These are phyloP conservation scores for Cucumis hystrix DNA, from an alignment of 306 rosid genomes.

Conservation along the genomic window DNA sequence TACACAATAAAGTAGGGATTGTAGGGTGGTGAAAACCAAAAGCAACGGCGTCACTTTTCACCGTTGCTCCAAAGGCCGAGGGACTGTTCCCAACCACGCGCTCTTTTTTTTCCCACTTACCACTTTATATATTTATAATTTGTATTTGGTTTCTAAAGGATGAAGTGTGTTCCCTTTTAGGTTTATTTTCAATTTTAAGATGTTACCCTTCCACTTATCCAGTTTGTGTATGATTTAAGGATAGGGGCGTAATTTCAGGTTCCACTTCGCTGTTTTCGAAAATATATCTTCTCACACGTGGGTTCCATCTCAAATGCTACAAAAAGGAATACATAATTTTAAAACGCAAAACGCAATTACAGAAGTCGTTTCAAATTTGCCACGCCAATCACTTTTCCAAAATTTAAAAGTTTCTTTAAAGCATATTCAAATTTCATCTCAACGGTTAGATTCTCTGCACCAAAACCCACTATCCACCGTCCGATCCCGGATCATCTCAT, in stretches of 20 bases:
- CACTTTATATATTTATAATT: neutral
- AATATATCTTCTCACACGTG: neutral
- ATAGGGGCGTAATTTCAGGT: neutral
- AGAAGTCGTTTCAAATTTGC: neutral
- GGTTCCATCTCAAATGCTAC: neutral
- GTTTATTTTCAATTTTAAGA: too few relatives aligned
- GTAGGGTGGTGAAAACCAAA: too few relatives aligned
- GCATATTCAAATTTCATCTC: conserved; percentile 9
- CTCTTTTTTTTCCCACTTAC: neutral
- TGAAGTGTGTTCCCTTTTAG: too few relatives aligned
- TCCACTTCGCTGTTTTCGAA: neutral
- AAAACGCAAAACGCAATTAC: neutral
- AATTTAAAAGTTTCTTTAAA: neutral
- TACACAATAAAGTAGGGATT: too few relatives aligned
- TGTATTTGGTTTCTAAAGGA: too few relatives aligned
- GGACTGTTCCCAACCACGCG: neutral
- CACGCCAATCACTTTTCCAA: neutral
- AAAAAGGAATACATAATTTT: too few relatives aligned
- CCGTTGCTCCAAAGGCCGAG: neutral
- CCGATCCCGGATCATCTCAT: neutral
- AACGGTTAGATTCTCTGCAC: conserved; percentile 8
- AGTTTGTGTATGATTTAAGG: neutral
- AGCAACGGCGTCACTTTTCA: neutral
- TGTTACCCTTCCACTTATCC: too few relatives aligned
- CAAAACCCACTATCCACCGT: neutral